These are phyloP conservation scores for Sporodiniella umbellata DNA, from an alignment of 371 early-diverging fungal genomes.

Conservation along the genomic window DNA sequence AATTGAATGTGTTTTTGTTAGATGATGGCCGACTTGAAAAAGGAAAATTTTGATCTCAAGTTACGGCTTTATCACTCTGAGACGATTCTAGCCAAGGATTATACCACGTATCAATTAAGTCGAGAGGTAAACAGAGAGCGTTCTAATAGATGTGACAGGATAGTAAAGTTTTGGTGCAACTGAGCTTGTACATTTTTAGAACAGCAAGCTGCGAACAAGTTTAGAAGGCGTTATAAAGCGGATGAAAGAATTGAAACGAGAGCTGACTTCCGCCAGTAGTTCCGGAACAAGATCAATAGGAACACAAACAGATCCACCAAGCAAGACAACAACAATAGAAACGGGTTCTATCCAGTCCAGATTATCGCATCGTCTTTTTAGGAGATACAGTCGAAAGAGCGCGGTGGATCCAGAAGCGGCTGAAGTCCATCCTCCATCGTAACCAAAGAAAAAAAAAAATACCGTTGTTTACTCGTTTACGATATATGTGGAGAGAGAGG, in stretches of 20 bases:
- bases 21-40: conserved; percentile 41
- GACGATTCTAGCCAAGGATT: conserved; percentile 11
- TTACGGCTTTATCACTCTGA: conserved; percentile 36
- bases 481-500: too few relatives aligned
- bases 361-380: too few relatives aligned
- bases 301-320: not conserved
- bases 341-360: too few relatives aligned
- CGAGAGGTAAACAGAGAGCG: conserved; percentile 12
- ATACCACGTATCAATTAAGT: conserved; percentile 6
- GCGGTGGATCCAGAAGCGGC: too few relatives aligned
- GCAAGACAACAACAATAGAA: not conserved
- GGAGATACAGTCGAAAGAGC: too few relatives aligned
- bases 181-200: not conserved
- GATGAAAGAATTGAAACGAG: not conserved
- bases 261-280: not conserved
- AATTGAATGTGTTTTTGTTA: not conserved
- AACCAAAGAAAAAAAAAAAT: too few relatives aligned
- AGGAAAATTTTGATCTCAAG: conserved; percentile 48
- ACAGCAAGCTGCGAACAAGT: not conserved
- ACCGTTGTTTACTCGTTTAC: too few relatives aligned
- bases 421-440: too few relatives aligned
- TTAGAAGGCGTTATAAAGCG: not conserved
- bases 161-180: too few relatives aligned
- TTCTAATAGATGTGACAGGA: too few relatives aligned
- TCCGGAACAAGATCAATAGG: not conserved